Evolutionary conservation across 441 rosid species (phyloP).

Genomic region (Croton setiger): DNA sequence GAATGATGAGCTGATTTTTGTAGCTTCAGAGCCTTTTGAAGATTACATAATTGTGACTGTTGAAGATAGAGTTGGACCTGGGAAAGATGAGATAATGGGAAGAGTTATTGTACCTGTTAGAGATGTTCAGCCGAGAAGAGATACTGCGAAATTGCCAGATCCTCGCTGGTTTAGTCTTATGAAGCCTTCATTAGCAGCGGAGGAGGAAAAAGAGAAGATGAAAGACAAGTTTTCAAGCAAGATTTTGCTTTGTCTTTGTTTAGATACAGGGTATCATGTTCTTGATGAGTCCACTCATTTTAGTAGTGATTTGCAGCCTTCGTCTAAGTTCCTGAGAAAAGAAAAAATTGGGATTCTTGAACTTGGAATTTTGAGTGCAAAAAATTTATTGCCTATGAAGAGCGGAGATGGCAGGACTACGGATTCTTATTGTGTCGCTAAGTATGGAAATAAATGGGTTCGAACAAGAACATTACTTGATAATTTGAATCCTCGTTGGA

Average conservation of each 20-base stretch:
- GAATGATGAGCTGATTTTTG: conserved; percentile 69
- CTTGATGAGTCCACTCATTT: conserved; percentile 48
- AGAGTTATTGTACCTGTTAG: conserved; percentile 29
- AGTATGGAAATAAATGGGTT: conserved; percentile 55
- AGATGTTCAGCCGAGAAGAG: conserved; percentile 35
- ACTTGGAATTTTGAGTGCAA: conserved; percentile 45
- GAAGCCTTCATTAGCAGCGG: conserved; percentile 20
- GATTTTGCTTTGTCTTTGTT: conserved; percentile 33
- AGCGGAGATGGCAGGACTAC: conserved; percentile 37
- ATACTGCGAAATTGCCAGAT: conserved; percentile 41
- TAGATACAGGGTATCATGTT: conserved; percentile 57
- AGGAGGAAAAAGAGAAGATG: conserved; percentile 33
- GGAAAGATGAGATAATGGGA: conserved; percentile 39
- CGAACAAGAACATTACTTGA: conserved; percentile 48
- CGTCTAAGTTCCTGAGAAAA: conserved; percentile 37
- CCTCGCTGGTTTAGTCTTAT: conserved; percentile 30
- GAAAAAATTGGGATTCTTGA: conserved; percentile 45
- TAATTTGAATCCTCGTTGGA: conserved; percentile 50
- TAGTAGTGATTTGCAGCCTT: conserved; percentile 48
- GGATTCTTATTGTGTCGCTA: conserved; percentile 51
- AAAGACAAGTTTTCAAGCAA: conserved; percentile 66
- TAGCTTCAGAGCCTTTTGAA: conserved; percentile 54
- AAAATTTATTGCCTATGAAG: conserved; percentile 43
- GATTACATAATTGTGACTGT: conserved; percentile 34
- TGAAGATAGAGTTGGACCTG: conserved; percentile 36